Evolutionary conservation across 352 stramenopile species (phyloP).

Genomic region (Globisporangium yorkense): DNA sequence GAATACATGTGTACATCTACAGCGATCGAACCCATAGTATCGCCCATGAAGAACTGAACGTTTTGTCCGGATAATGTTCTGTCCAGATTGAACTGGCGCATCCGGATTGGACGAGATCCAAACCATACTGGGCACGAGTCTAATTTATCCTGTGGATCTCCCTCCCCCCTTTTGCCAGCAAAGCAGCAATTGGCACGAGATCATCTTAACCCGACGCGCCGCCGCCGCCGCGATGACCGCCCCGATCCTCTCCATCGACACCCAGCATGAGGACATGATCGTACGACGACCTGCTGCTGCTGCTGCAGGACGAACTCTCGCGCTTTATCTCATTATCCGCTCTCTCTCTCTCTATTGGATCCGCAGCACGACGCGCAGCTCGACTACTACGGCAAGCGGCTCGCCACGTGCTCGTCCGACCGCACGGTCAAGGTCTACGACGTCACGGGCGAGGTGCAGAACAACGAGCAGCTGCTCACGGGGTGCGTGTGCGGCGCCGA

Average conservation of each 20-base stretch:
- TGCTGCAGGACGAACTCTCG: background rate
- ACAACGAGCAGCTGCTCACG: constrained; percentile 85
- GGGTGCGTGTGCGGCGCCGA: constrained; percentile 26
- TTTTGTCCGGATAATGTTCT: too few species aligned
- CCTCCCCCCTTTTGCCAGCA: constrained; percentile 16
- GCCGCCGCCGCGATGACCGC: constrained; percentile 54
- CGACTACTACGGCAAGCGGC: constrained; percentile 99
- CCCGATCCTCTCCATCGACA: constrained; percentile 91
- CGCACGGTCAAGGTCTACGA: constrained; percentile 97
- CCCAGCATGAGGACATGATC: constrained; percentile 98
- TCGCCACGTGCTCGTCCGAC: constrained; percentile 98
- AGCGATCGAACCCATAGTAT: too few species aligned
- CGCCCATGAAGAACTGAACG: too few species aligned
- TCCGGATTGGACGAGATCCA: too few species aligned
- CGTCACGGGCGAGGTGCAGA: constrained; percentile 88
- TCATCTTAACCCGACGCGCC: too few species aligned
- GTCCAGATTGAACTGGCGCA: too few species aligned
- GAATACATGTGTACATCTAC: constrained; percentile 5
- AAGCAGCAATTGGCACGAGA: constrained; percentile 9
- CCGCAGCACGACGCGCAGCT: constrained; percentile 95
- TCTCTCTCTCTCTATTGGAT: background rate
- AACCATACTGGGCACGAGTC: background rate
- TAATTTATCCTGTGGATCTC: background rate
- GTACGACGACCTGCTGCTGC: constrained; percentile 26
- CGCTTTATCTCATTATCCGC: background rate